phyloP scores from a whole-genome alignment of 306 rosid species.

The Bauhinia variegata region DNA sequence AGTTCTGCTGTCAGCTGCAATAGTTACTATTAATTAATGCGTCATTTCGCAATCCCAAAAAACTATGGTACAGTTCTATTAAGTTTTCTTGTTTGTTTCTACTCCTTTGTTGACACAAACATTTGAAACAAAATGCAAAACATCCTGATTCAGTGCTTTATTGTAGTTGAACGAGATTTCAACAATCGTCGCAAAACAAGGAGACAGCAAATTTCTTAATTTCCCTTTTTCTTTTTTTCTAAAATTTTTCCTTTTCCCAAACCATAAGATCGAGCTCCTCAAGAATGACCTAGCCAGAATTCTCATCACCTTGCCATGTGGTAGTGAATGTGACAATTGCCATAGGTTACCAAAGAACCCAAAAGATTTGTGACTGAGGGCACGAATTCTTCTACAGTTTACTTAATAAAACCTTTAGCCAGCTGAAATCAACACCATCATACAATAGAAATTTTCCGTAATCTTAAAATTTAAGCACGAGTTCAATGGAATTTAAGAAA shows the following conservation, averaged over 20 bases:
- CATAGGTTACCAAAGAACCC: too few species aligned
- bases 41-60: conserved; percentile 3
- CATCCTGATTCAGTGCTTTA: too few species aligned
- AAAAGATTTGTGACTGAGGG: too few species aligned
- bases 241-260: too few species aligned
- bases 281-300: not conserved
- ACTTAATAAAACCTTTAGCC: not conserved
- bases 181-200: not conserved
- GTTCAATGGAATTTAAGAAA: conserved; percentile 4
- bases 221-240: too few species aligned
- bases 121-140: conserved; percentile 7
- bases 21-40: not conserved
- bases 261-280: not conserved
- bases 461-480: not conserved
- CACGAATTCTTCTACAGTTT: too few species aligned
- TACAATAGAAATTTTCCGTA: not conserved
- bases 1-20: conserved; percentile 69
- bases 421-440: not conserved
- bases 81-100: not conserved
- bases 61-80: not conserved
- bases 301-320: too few species aligned
- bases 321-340: too few species aligned
- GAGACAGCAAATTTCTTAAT: not conserved
- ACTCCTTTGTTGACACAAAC: conserved; percentile 1
- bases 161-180: not conserved